Percentiles rank a stretch among this genome's conserved stretches.
Conservation (phyloP, 805 yeast species). For the Diddensiella transvaalensis region DNA sequence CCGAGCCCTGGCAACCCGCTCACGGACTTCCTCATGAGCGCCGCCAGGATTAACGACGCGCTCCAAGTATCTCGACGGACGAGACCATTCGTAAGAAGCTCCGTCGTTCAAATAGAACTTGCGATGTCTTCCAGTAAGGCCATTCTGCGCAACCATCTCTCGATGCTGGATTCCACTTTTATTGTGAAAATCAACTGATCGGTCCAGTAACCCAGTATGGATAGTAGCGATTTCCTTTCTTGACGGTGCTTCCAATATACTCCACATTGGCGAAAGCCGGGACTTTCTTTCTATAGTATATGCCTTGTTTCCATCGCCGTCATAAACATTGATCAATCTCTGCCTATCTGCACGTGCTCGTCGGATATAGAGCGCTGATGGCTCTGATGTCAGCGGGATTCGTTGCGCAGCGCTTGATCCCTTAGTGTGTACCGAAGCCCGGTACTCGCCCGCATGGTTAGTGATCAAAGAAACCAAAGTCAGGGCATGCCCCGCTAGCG, state of each 20-base stretch:
- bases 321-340: slow-evolving; percentile 48
- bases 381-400: slow-evolving; percentile 14
- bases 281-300: slow-evolving; percentile 53
- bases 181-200: slow-evolving; percentile 49
- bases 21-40: slow-evolving; percentile 51
- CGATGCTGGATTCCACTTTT: slow-evolving; percentile 45
- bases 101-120: slow-evolving; percentile 53
- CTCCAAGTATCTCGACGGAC: slow-evolving; percentile 50
- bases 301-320: slow-evolving; percentile 41
- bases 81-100: slow-evolving; percentile 52
- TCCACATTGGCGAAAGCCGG: slow-evolving; percentile 49
- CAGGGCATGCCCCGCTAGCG: slow-evolving; percentile 2
- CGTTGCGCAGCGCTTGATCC: slow-evolving; percentile 9
- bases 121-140: slow-evolving; percentile 40
- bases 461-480: slow-evolving; percentile 11
- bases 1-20: slow-evolving; percentile 52
- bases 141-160: slow-evolving; percentile 38
- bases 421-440: slow-evolving; percentile 2
- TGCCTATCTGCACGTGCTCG: slow-evolving; percentile 46
- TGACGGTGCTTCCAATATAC: slow-evolving; percentile 43
- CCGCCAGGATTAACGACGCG: slow-evolving; percentile 53
- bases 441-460: slow-evolving; percentile 6
- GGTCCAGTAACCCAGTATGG: slow-evolving; percentile 45
- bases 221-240: slow-evolving; percentile 50
- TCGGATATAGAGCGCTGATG: slow-evolving; percentile 46